Evolutionary conservation across 805 yeast species (phyloP), one percentile per base, ranked within the genome.

Genomic region (Ogataea allantospora): DNA sequence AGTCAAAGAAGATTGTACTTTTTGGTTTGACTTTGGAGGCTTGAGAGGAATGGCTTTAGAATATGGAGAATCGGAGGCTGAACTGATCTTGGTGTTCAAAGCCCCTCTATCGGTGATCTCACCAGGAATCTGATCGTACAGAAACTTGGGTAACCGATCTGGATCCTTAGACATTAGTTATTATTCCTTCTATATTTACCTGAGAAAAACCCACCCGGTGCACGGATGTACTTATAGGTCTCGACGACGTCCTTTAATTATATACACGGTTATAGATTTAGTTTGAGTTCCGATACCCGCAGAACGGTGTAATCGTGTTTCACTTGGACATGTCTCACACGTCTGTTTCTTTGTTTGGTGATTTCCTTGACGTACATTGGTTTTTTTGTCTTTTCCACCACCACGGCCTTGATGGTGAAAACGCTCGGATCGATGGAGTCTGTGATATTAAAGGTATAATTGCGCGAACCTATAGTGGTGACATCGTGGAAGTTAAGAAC

Each of bases 381-480:
- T 47, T 83, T 81, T 50, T 84, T 78, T 2, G 96, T 83, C 67
- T 85, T 84, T 57, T 88, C 96, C n/a, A 83, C 60, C 27, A 89
- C 86, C n/a, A 77, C 75, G 14, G 88, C 97, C 48, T 74, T 79
- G 49, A 89, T 68, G 3, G 75, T 63, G 58, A 73, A 82, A 4
- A 80, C 59, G 1, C 65, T 49, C 10, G 77, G 70, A 47, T 77
- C 77, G 33, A 83, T 66, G 14, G 78, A 72, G 33, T 68, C 64
- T 4, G 46, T 34, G 32, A 77, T 80, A 35, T 75, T 70, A 41
- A 75, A 72, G 9, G 88, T 88, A 66, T 75, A 84, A 57, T 87
- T 83, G 33, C 95, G 80, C 7, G 95, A 80, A 2, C 99, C 99
- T 19, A 93, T 63, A 8, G 88, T 80, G 11, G 82, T 75, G 23